A percentile compares a stretch with the other conserved stretches of the same genome.
phyloP scores from a whole-genome alignment of 371 early-diverging fungal genomes.

The Mortierella sp. region DNA sequence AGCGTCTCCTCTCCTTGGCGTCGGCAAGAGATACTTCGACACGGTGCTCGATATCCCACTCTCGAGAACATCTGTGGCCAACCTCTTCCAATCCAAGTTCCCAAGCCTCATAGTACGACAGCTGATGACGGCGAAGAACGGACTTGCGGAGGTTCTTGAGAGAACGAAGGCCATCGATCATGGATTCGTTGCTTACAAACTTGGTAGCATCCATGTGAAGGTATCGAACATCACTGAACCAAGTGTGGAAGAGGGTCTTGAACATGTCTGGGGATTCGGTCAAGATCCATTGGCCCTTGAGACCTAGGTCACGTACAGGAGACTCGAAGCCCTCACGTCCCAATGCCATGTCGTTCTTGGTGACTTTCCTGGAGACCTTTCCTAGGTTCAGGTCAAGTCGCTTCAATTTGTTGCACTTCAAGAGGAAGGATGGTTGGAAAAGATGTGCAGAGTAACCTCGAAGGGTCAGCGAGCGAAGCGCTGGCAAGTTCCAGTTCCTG shows the following conservation, averaged over 20 bases:
- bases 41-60: constrained; percentile 35
- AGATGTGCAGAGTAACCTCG: constrained; percentile 29
- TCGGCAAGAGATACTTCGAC: neutral
- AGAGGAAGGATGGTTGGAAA: constrained; percentile 14
- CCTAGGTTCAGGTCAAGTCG: constrained; percentile 11
- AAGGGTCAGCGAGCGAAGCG: constrained; percentile 5
- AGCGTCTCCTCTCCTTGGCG: neutral
- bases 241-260: constrained; percentile 3
- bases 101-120: constrained; percentile 34
- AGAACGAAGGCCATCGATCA: constrained; percentile 13
- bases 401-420: constrained; percentile 13
- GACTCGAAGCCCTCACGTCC: neutral
- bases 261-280: neutral
- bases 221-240: constrained; percentile 14
- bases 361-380: constrained; percentile 5
- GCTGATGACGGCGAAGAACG: constrained; percentile 3
- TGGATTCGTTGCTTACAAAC: constrained; percentile 6
- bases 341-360: neutral
- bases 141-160: constrained; percentile 17
- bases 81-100: constrained; percentile 17
- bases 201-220: constrained; percentile 6
- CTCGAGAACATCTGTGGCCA: constrained; percentile 9
- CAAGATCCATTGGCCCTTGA: constrained; percentile 35
- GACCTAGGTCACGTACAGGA: constrained; percentile 8
- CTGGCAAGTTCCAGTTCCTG: constrained; percentile 32